Conservation (phyloP, 441 rosid species). For the Erysimum cheiri region DNA sequence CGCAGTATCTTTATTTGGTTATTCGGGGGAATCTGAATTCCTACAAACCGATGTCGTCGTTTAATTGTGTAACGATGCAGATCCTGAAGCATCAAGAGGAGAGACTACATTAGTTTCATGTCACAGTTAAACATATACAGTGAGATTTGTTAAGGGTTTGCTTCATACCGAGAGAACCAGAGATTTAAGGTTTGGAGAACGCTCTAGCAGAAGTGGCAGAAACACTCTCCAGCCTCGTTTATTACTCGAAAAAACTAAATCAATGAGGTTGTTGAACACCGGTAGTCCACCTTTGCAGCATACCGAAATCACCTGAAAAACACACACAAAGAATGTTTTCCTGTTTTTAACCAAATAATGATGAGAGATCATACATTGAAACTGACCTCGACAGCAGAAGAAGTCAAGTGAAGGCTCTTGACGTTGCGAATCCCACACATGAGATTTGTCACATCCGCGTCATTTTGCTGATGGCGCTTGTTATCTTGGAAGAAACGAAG, state of each 20-base stretch:
- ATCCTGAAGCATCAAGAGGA: neutral
- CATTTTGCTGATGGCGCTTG: too few species aligned
- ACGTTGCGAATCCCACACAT: too few species aligned
- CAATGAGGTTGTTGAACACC: slow-evolving; percentile 7
- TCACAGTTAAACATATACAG: neutral
- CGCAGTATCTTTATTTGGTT: neutral
- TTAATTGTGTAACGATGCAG: neutral
- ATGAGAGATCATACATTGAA: too few species aligned
- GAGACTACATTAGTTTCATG: too few species aligned
- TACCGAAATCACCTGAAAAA: neutral
- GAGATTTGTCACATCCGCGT: too few species aligned
- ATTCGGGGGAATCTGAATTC: neutral
- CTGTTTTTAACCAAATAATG: neutral
- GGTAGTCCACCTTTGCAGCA: neutral
- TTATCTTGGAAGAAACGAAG: too few species aligned
- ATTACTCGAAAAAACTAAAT: neutral
- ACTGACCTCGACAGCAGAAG: too few species aligned
- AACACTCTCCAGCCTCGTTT: neutral
- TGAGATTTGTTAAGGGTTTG: neutral
- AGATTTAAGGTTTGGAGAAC: neutral
- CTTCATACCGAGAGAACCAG: neutral
- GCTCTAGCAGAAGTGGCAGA: neutral
- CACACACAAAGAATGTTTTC: neutral
- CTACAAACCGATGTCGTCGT: neutral
- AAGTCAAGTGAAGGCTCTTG: too few species aligned